Evolutionary conservation across 2,329 filamentous ascomycete species (phyloP).

Genomic region (Coniosporium tulheliwenetii): DNA sequence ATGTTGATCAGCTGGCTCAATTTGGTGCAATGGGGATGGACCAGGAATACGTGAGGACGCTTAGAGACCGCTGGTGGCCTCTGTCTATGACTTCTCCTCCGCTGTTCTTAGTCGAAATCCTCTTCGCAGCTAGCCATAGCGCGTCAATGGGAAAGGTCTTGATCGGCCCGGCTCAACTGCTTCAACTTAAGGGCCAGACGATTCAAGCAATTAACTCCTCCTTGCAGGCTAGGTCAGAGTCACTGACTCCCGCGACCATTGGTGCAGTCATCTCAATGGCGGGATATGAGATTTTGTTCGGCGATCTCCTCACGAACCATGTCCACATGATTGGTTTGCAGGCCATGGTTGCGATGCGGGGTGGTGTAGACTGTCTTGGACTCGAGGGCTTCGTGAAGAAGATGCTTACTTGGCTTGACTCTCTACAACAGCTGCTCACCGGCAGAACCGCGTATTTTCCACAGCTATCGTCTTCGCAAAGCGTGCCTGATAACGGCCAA

Average conservation of each 20-base stretch:
- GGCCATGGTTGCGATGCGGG: slow-evolving; percentile 27
- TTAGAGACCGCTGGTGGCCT: no score
- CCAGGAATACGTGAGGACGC: no score
- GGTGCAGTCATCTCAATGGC: slow-evolving; percentile 36
- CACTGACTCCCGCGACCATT: slow-evolving; percentile 26
- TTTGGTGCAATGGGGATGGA: no score
- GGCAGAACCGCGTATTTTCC: no score
- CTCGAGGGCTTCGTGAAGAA: slow-evolving; percentile 29
- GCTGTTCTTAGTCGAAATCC: no score
- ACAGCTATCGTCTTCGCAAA: no score
- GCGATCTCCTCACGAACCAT: slow-evolving; percentile 23
- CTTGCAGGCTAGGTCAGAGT: slow-evolving; percentile 15
- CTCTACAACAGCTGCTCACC: background rate
- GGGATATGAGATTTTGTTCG: slow-evolving; percentile 36
- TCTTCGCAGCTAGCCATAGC: no score
- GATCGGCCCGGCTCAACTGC: slow-evolving; percentile 9
- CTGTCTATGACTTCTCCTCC: no score
- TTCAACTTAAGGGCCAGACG: slow-evolving; percentile 28
- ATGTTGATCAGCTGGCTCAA: no score
- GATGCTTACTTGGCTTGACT: slow-evolving; percentile 34
- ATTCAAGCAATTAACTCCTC: slow-evolving; percentile 26
- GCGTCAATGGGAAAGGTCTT: no score
- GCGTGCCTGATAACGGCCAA: no score
- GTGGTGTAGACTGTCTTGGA: slow-evolving; percentile 27
- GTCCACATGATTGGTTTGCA: slow-evolving; percentile 32